Evolutionary conservation across 1,284 basidiomycete species (phyloP), one percentile per base, ranked within the genome.

Genomic region (Wallemia hederae): DNA sequence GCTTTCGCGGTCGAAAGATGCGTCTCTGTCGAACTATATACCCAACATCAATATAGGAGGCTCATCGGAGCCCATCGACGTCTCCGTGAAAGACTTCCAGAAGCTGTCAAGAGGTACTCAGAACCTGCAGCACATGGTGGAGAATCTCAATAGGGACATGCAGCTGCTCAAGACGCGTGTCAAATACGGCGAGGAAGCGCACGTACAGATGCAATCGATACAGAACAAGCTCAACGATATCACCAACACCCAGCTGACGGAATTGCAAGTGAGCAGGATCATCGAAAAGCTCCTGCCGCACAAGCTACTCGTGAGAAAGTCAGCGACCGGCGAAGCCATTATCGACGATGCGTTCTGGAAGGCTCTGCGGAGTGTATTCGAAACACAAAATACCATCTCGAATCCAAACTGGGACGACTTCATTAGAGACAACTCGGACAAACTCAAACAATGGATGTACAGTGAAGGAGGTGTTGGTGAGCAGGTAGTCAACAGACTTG

Each of bases 171-270:
- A 69, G 14, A 68, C 66, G 31, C 77, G 78, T 15, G 69, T 75
- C 15, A 69, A 71, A 2, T 79, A 82, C 59, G 73, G 76, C 0
- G 81, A 81, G 66, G 70, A 70, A 27, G 77, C 80, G 0, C 71
- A 77, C 14, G 71, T 69, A 56, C 76, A 75, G 66, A 66, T 85
- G 58, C 73, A 70, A 61, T 67, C 72, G 0, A 67, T 85, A 29
- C 80, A 83, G 65, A 77, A 80, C 55, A 76, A 80, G 2, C 65
- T 88, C 22, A 77, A 74, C 0, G 68, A 49, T n/a, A 49, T 49
- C n/a, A 49, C 39, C 39, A 49, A 49, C 24, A 28, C 19, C 17
- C 56, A 0, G 58, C 70, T 24, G 66, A 70, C 34, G 68, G 68
- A 24, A 70, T 69, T 24, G 61, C 65, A 24, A 2, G 61, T 63